These are phyloP conservation scores for Helotiales sp. DNA, from an alignment of 2,329 filamentous ascomycete species.

Conservation along the genomic window DNA sequence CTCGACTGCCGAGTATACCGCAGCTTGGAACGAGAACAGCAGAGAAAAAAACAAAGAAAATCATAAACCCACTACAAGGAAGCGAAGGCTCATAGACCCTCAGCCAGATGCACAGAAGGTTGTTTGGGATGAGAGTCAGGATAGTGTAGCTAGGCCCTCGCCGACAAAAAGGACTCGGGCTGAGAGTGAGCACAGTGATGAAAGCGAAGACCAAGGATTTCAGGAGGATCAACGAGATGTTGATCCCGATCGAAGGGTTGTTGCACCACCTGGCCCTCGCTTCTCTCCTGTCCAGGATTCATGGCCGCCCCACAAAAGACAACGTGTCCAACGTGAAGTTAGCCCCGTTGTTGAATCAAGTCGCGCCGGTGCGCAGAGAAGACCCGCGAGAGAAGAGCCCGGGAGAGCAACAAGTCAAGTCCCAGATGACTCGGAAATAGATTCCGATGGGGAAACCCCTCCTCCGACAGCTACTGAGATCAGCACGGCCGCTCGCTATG, in stretches of 20 bases:
- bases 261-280: conserved; percentile 6
- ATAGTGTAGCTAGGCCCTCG: conserved; percentile 15
- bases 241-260: conserved; percentile 26
- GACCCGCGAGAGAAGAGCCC: background rate
- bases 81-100: conserved; percentile 30
- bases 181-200: conserved; percentile 19
- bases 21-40: conserved; percentile 15
- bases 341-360: conserved; percentile 2
- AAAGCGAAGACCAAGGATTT: conserved; percentile 36
- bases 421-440: background rate
- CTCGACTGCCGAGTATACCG: conserved; percentile 21
- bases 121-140: conserved; percentile 29
- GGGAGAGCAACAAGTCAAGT: background rate
- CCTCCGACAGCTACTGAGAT: conserved; percentile 22
- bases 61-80: conserved; percentile 12
- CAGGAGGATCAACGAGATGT: conserved; percentile 32
- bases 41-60: conserved; percentile 43
- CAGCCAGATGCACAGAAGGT: conserved; percentile 31
- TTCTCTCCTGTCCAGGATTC: conserved; percentile 4
- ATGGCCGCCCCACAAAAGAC: conserved; percentile 15
- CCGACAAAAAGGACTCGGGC: conserved; percentile 4
- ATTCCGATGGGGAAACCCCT: conserved; percentile 19
- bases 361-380: conserved; percentile 29
- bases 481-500: conserved; percentile 13
- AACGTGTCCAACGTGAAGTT: background rate